Evolutionary conservation across 768 basidiomycete genomes (phyloP).

Genomic region (Tubosaeta brunneosetosa): DNA sequence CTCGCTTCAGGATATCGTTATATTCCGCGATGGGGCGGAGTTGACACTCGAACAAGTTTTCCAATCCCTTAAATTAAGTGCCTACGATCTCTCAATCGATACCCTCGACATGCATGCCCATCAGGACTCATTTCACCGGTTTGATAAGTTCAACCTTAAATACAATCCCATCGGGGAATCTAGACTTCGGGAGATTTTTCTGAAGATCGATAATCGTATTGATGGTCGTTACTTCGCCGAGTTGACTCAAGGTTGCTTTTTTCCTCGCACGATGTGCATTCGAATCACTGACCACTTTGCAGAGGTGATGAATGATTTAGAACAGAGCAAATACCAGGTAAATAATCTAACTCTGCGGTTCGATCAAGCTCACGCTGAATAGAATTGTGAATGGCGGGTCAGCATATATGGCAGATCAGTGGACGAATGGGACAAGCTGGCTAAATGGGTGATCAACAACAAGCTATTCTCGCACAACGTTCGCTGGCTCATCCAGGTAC

Average conservation of each 20-base stretch:
- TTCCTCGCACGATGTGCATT: background rate
- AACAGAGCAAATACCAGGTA: conserved; percentile 98
- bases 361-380: background rate
- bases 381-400: conserved; percentile 97
- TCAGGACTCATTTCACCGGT: conserved; percentile 96
- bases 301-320: conserved; percentile 98
- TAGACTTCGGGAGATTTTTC: conserved; percentile 90
- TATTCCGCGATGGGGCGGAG: conserved; percentile 87
- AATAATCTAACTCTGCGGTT: background rate
- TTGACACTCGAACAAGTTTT: conserved; percentile 94
- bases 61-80: conserved; percentile 87
- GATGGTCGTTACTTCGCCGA: conserved; percentile 92
- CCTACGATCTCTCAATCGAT: conserved; percentile 97
- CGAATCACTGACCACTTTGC: conserved; percentile 1
- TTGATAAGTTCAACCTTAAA: conserved; percentile 97
- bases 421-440: conserved; percentile 97
- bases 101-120: conserved; percentile 99
- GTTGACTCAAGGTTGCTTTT: conserved; percentile 70
- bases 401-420: conserved; percentile 85
- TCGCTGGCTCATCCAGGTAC: conserved; percentile 95
- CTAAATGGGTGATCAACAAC: conserved; percentile 93
- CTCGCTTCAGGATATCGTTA: conserved; percentile 77
- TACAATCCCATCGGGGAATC: conserved; percentile 98
- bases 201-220: conserved; percentile 96
- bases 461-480: conserved; percentile 96